Conservation (phyloP, 1,284 basidiomycete species). For the Fomitopsis schrenkii region DNA sequence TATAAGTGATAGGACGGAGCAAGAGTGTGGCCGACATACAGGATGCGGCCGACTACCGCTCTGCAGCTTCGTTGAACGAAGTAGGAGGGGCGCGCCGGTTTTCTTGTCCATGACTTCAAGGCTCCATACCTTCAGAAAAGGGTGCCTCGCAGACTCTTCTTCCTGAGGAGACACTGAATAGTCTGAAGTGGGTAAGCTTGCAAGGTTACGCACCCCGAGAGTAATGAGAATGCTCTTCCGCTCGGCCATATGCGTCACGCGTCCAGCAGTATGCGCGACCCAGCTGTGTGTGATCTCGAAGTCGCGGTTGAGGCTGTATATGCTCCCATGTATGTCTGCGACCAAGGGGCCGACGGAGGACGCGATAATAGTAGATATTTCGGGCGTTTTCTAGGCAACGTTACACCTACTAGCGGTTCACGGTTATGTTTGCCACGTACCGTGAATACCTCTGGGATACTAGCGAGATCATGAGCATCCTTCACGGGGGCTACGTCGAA, state of each 20-base stretch:
- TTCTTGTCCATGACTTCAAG: constrained; percentile 74
- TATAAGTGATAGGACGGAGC: constrained; percentile 1
- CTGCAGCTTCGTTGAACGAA: constrained; percentile 79
- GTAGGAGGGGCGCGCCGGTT: constrained; percentile 59
- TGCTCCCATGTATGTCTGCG: constrained; percentile 79
- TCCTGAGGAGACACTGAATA: constrained; percentile 45
- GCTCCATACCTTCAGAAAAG: constrained; percentile 89
- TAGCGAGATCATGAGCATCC: constrained; percentile 74
- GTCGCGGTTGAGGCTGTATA: constrained; percentile 72
- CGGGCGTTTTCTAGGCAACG: constrained; percentile 49
- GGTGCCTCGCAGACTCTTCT: constrained; percentile 70
- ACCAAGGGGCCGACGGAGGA: constrained; percentile 65
- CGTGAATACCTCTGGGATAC: constrained; percentile 74
- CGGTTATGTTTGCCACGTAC: constrained; percentile 32
- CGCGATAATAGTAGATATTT: constrained; percentile 65
- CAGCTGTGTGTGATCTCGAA: constrained; percentile 74
- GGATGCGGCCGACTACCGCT: constrained; percentile 78
- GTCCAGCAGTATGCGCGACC: constrained; percentile 71
- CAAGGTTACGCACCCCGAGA: constrained; percentile 62
- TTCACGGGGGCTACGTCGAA: constrained; percentile 74
- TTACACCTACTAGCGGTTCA: neutral
- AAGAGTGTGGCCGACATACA: constrained; percentile 37
- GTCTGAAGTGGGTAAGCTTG: neutral
- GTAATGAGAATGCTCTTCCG: constrained; percentile 76
- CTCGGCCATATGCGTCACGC: constrained; percentile 85